Evolutionary conservation across 2,329 filamentous ascomycete genomes (phyloP).

Genomic region (Cercospora janseana): DNA sequence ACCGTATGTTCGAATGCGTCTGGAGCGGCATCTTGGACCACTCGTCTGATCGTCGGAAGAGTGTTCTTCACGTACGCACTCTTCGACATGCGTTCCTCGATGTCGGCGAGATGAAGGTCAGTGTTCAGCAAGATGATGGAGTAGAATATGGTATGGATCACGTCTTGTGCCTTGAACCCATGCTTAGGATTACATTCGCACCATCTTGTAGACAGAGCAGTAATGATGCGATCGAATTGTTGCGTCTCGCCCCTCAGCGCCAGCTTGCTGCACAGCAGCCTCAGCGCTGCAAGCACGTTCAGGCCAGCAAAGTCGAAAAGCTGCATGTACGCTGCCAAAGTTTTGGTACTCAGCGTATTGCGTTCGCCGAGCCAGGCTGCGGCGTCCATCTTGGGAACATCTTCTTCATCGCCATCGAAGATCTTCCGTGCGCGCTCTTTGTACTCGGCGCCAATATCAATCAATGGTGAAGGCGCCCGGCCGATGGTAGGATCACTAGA

Average conservation of each 20-base stretch:
- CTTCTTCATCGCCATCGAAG: conserved; percentile 79
- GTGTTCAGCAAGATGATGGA: conserved; percentile 94
- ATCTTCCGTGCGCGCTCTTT: conserved; percentile 76
- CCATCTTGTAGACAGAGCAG: conserved; percentile 86
- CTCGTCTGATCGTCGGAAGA: conserved; percentile 79
- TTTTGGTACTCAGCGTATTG: conserved; percentile 52
- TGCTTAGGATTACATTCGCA: conserved; percentile 89
- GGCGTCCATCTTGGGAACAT: conserved; percentile 74
- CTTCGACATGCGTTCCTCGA: conserved; percentile 93
- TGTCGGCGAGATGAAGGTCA: conserved; percentile 90
- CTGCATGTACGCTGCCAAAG: conserved; percentile 82
- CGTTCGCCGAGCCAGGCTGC: conserved; percentile 83
- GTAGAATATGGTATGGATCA: conserved; percentile 96
- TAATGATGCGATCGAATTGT: conserved; percentile 90
- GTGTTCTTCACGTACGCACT: conserved; percentile 96
- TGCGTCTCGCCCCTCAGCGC: conserved; percentile 89
- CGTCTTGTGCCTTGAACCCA: conserved; percentile 88
- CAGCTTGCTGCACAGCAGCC: conserved; percentile 76
- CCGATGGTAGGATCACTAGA: conserved; percentile 32
- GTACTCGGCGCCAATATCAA: conserved; percentile 57
- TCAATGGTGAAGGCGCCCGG: conserved; percentile 23
- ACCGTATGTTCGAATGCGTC: conserved; percentile 57
- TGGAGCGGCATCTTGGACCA: conserved; percentile 69
- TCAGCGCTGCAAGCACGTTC: conserved; percentile 75
- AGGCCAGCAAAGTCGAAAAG: conserved; percentile 81